Percentiles rank a stretch among this genome's conserved stretches.
These are phyloP conservation scores for Dalbergia cochinchinensis DNA, from an alignment of 306 rosid species.

Conservation along the genomic window DNA sequence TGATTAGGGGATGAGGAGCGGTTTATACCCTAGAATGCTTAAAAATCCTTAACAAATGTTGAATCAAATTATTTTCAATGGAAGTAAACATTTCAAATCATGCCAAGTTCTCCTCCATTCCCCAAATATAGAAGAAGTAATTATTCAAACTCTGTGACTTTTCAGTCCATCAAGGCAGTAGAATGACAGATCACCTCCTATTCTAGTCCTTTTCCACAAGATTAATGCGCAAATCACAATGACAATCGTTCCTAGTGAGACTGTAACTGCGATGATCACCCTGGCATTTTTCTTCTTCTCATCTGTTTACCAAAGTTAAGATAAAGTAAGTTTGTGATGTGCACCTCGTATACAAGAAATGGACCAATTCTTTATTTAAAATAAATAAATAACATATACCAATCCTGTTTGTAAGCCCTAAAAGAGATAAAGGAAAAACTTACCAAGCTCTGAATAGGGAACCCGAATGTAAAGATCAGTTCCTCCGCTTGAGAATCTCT, in stretches of 20 bases:
- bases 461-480: constrained; percentile 38
- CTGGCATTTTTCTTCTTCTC: not conserved
- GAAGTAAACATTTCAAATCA: no score
- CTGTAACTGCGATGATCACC: constrained; percentile 4
- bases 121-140: not conserved
- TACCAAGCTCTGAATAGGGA: constrained; percentile 46
- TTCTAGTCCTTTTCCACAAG: not conserved
- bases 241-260: constrained; percentile 1
- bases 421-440: no score
- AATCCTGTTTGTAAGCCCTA: not conserved
- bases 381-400: not conserved
- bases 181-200: not conserved
- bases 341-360: not conserved
- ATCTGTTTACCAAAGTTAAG: not conserved
- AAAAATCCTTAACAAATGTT: no score
- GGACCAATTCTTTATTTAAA: not conserved
- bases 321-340: not conserved
- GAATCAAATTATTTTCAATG: no score
- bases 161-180: not conserved
- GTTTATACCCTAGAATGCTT: no score
- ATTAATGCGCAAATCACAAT: not conserved
- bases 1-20: no score
- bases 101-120: no score
- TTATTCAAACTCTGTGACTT: not conserved
- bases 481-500: constrained; percentile 28